These are phyloP conservation scores for Castanea sativa DNA, from an alignment of 306 rosid genomes.

Conservation along the genomic window DNA sequence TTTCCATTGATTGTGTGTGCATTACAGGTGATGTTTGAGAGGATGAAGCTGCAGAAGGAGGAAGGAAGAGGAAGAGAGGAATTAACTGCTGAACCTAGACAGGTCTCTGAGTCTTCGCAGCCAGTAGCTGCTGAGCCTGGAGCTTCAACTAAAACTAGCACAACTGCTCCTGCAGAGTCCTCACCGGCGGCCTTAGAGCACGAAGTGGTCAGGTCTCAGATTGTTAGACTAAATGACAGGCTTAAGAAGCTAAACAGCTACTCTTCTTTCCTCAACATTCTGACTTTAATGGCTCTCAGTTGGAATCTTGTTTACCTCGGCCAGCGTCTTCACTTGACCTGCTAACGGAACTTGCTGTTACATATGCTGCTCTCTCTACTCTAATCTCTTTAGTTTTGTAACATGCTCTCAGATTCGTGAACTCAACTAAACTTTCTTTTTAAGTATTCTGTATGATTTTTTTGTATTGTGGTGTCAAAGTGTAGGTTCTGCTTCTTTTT, in stretches of 20 bases:
- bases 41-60: conserved; percentile 66
- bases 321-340: conserved; percentile 24
- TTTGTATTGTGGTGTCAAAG: too few relatives aligned
- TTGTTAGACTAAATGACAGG: conserved; percentile 38
- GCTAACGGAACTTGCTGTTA: not conserved
- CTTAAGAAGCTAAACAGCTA: conserved; percentile 62
- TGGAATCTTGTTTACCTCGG: conserved; percentile 68
- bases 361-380: not conserved
- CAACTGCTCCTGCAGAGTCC: not conserved
- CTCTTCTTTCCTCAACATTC: conserved; percentile 55
- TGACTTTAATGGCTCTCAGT: conserved; percentile 59
- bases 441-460: not conserved
- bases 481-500: too few relatives aligned
- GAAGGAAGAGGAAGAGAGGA: conserved; percentile 68
- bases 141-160: conserved; percentile 3
- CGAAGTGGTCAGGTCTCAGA: conserved; percentile 33
- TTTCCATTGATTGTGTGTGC: not conserved
- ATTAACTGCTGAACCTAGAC: not conserved
- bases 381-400: not conserved
- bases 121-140: conserved; percentile 10
- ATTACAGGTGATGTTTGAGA: conserved; percentile 67
- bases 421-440: not conserved
- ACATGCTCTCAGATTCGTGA: not conserved
- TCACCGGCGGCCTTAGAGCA: not conserved
- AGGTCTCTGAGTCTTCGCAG: conserved; percentile 1